phyloP scores from a whole-genome alignment of 768 basidiomycete species.

The Lactarius deliciosus region DNA sequence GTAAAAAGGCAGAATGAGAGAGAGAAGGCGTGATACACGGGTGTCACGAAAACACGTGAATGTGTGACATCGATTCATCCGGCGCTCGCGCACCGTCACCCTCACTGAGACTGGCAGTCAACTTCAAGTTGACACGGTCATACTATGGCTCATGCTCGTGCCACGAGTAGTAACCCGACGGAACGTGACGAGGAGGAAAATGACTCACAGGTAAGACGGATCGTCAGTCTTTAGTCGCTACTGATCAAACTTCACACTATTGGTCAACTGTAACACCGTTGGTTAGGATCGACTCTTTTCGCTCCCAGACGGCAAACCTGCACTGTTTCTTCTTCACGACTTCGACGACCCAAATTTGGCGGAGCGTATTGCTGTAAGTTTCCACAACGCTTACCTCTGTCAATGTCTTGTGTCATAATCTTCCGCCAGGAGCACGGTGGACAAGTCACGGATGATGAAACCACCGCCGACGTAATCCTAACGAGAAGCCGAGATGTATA shows the following conservation, averaged over 20 bases:
- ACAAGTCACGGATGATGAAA: conserved; percentile 10
- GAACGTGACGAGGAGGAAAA: background rate
- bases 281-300: conserved; percentile 12
- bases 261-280: background rate
- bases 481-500: conserved; percentile 10
- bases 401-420: background rate
- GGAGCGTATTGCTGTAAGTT: conserved; percentile 28
- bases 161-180: background rate
- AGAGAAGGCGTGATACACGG: background rate
- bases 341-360: conserved; percentile 11
- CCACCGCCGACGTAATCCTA: conserved; percentile 23
- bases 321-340: conserved; percentile 11
- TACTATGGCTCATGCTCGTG: background rate
- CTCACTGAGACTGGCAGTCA: too few species aligned
- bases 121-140: background rate
- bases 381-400: background rate
- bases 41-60: background rate
- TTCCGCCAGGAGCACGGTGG: conserved; percentile 24
- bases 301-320: conserved; percentile 11
- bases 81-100: background rate
- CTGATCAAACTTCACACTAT: background rate
- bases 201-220: background rate
- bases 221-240: background rate
- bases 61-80: background rate
- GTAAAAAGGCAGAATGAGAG: background rate